These are phyloP conservation scores for Sporothrix humicola DNA, from an alignment of 2,329 filamentous ascomycete genomes.

Conservation along the genomic window DNA sequence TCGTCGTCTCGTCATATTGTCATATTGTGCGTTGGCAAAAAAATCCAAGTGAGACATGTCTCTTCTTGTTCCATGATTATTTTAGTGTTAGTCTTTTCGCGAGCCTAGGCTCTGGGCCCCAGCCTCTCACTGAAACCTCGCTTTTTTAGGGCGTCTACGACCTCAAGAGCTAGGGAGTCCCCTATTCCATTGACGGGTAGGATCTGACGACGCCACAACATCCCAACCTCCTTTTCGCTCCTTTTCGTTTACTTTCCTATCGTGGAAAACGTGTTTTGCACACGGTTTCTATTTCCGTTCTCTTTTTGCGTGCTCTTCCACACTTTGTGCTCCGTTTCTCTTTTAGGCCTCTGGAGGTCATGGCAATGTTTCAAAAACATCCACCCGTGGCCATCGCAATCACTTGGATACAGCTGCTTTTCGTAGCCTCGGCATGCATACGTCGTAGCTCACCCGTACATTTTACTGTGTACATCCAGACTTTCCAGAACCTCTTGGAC, in stretches of 20 bases:
- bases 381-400: neutral
- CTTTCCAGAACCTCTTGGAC: neutral
- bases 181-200: neutral
- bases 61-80: neutral
- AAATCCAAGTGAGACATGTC: constrained; percentile 17
- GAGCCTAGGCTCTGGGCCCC: neutral
- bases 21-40: neutral
- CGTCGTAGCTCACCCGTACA: neutral
- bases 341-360: neutral
- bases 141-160: too few relatives aligned
- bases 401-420: neutral
- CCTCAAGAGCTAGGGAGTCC: neutral
- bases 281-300: constrained; percentile 4
- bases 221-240: neutral
- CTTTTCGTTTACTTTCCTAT: neutral
- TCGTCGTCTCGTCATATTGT: constrained; percentile 6
- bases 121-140: neutral
- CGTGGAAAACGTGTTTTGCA: constrained; percentile 17
- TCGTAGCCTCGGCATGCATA: constrained; percentile 6
- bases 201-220: constrained; percentile 19
- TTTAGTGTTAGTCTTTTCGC: neutral
- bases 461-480: neutral
- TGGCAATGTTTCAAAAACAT: constrained; percentile 13
- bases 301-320: neutral
- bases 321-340: neutral